Base-by-base conservation (phyloP, 2,329 filamentous ascomycete species). In the Talaromyces amestolkiae region DNA sequence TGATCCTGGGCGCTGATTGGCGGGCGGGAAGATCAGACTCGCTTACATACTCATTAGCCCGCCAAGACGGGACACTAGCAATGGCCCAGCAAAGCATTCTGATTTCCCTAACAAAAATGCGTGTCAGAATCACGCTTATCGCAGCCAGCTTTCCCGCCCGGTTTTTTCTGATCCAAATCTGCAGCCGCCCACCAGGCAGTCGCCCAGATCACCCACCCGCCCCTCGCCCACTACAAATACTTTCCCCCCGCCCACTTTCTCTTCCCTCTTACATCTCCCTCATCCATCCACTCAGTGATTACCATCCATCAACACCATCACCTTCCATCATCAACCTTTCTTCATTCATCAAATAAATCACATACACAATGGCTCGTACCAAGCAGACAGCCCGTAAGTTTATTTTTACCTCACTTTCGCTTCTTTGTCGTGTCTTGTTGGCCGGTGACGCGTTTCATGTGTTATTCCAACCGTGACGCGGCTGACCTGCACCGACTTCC, bases 361-460 rank as follows among this genome's bases (percentile, higher is more conserved):
- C 69, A 67, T 61, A 62, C 69, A 75, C 70, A 76, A 83, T 83
- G 81, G 81, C 81, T 75, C 77, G 81, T 74, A 83, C 81, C 67
- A 83, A 83, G 80, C 81, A 83, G 76, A 83, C 81, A 76, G 81
- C 81, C 73, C 80, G 81, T 81, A 79, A 80, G 80, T 82, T 24
- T 63, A 61, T 69, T 67, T 67, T 65, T 69, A 35, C 39, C 59
- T 58, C 47, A 27, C 31, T 41, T 47, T 22, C n/a, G 24, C 31
- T 15, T 31, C 43, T 35, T 58, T 31, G 54, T 6, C 19, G 22
- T 59, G 56, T 43, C 37, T 43, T 24, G 33, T 39, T 56, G 33
- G 37, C 27, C 19, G 56, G 35, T 19, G 37, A 59, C 56, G 56
- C 56, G 56, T 59, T 37, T 45, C 45, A 11, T 7, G 24, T 45